Evolutionary conservation across 345 rosid genomes (phyloP), one percentile per base, ranked within the genome.

Genomic region (Bretschneidera sinensis): DNA sequence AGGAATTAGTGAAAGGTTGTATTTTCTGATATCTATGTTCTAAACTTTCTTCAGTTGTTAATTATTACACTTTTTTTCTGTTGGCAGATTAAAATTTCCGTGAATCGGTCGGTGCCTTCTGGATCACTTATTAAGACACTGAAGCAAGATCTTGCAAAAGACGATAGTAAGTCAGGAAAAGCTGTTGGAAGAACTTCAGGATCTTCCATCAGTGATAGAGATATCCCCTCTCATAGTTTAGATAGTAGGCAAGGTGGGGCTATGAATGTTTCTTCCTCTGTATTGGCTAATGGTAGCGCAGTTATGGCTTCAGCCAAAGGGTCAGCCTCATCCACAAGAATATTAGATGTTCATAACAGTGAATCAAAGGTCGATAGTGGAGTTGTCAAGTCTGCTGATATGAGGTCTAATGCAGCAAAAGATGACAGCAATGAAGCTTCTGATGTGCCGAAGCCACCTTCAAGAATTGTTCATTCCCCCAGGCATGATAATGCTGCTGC

Each of bases 401-500:
- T 54, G 53, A 68, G 58, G 71, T 71, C 76, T 74, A 55, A 74
- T 71, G 67, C 71, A 57, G 83, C 60, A 61, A 86, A 79, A 76
- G 91, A 81, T 69, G 90, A 86, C 72, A 76, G 76, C 49, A 68
- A 69, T 54, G 97, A 89, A 62, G 74, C 67, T 68, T 74, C 77
- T 52, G 94, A 84, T 76, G 57, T 69, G 33, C 81, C 68, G 72
- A 71, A 75, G 75, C 71, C 63, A 48, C 62, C 88, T 74, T 73
- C 88, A 56, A 83, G 87, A 69, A 74, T 60, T 63, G 74, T 68
- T 72, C 88, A 83, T 79, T 91, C 97, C 66, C 96, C 96, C 19
- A 81, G 87, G 71, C 85, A 81, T 60, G 97, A 89, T 66, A 59
- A 21, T 63, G 75, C 86, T 62, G 69, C 67, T 59, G 53, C 78